phyloP scores from a whole-genome alignment of 139 green algal species.

The Zygnema circumcarinatum region DNA sequence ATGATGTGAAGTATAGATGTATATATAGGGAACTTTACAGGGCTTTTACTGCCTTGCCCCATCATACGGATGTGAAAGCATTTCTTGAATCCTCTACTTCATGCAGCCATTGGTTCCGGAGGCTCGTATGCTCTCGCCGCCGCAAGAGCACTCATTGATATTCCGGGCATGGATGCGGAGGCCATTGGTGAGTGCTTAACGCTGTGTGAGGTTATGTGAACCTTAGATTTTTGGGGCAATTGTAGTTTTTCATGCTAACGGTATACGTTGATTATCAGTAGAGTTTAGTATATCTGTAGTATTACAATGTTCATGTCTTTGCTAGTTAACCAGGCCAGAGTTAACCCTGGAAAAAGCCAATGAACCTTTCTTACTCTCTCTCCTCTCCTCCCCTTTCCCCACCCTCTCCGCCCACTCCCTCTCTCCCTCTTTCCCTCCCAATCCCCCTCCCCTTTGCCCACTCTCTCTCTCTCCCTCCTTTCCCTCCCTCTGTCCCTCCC shows the following conservation, averaged over 20 bases:
- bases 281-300: no score
- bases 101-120: conserved; percentile 81
- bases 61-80: no score
- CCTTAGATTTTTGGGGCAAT: no score
- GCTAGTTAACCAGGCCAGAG: no score
- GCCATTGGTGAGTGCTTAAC: conserved; percentile 61
- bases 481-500: conserved; percentile 1
- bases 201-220: background rate
- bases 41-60: no score
- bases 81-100: no score
- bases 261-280: no score
- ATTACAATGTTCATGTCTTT: no score
- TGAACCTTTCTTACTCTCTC: background rate
- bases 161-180: conserved; percentile 70
- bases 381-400: background rate
- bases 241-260: no score
- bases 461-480: background rate
- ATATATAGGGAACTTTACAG: no score
- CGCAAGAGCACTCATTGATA: conserved; percentile 80
- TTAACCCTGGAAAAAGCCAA: no score
- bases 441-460: background rate
- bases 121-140: conserved; percentile 79
- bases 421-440: background rate
- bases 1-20: background rate
- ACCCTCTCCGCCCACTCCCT: background rate